Evolutionary conservation across 164 flowering plant species (phyloP).

Genomic region (Platanus orientalis): DNA sequence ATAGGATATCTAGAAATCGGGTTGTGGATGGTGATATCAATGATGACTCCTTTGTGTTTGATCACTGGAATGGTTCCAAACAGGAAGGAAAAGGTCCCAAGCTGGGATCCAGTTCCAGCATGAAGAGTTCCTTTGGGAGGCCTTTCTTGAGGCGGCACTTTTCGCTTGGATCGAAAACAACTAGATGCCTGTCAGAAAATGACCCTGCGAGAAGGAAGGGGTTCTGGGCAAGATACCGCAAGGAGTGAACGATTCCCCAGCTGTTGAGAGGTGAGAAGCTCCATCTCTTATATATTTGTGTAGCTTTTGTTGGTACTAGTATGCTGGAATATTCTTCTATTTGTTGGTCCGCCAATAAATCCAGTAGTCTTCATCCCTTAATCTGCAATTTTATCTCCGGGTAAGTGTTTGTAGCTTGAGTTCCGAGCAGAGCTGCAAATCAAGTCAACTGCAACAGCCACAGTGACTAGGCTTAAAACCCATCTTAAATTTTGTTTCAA

Average conservation of each 20-base stretch:
- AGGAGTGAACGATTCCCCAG: slow-evolving; percentile 25
- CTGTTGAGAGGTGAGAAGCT: slow-evolving; percentile 15
- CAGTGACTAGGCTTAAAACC: neutral
- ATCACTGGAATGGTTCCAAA: slow-evolving; percentile 21
- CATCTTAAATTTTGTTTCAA: neutral
- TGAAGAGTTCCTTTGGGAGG: slow-evolving; percentile 46
- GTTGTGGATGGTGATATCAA: slow-evolving; percentile 50
- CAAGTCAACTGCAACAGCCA: neutral
- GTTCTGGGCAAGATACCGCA: slow-evolving; percentile 69
- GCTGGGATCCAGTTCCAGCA: slow-evolving; percentile 51
- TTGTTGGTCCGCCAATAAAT: neutral
- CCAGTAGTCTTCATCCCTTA: neutral
- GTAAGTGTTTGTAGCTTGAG: neutral
- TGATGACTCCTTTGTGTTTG: slow-evolving; percentile 25
- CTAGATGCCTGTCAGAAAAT: slow-evolving; percentile 36
- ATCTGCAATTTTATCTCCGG: neutral
- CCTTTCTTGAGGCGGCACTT: slow-evolving; percentile 80
- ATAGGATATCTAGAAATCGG: slow-evolving; percentile 51
- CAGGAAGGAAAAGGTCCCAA: slow-evolving; percentile 42
- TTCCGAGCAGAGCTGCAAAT: neutral
- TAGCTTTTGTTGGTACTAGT: neutral
- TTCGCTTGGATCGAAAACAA: slow-evolving; percentile 57
- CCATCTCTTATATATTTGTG: neutral
- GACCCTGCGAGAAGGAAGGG: slow-evolving; percentile 51
- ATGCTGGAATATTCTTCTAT: neutral